Percentiles rank a stretch among this genome's conserved stretches.
Evolutionary conservation across 805 yeast genomes (phyloP).

Genomic region (Ogataea ganodermae): DNA sequence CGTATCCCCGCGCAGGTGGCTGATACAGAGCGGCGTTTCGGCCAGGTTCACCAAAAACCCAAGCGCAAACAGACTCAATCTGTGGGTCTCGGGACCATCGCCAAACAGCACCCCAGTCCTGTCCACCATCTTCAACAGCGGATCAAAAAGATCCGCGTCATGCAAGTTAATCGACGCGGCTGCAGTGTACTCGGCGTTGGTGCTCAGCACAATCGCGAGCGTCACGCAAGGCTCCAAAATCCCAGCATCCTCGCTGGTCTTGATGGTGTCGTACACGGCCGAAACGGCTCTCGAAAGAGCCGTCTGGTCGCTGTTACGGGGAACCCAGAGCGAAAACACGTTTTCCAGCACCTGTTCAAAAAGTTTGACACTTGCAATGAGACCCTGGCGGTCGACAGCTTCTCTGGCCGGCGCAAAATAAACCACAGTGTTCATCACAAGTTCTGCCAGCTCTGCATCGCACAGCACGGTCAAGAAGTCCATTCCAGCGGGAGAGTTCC

Average conservation of each 20-base stretch:
- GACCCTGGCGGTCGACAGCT: background rate
- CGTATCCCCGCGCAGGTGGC: background rate
- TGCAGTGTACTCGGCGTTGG: conserved; percentile 2
- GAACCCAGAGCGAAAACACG: background rate
- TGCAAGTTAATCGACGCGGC: background rate
- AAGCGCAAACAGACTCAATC: conserved; percentile 21
- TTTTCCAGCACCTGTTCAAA: background rate
- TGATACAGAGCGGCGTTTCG: conserved; percentile 5
- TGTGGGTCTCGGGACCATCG: conserved; percentile 7
- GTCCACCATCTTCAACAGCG: conserved; percentile 14
- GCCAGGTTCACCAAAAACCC: conserved; percentile 22
- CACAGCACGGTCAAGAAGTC: background rate
- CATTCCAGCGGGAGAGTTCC: background rate
- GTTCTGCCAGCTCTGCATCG: conserved; percentile 1
- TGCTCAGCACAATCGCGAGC: conserved; percentile 18
- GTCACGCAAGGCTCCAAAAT: conserved; percentile 9
- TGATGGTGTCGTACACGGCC: background rate
- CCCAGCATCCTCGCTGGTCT: background rate
- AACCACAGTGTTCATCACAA: background rate
- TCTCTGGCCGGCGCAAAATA: background rate
- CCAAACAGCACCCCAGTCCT: conserved; percentile 14
- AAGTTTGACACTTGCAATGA: conserved; percentile 1
- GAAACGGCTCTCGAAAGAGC: background rate
- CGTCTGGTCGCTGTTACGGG: background rate
- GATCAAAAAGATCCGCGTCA: conserved; percentile 11